A percentile compares a stretch with the other conserved stretches of the same genome.
Conservation (phyloP, 345 rosid species). For the Citrus australasica region DNA sequence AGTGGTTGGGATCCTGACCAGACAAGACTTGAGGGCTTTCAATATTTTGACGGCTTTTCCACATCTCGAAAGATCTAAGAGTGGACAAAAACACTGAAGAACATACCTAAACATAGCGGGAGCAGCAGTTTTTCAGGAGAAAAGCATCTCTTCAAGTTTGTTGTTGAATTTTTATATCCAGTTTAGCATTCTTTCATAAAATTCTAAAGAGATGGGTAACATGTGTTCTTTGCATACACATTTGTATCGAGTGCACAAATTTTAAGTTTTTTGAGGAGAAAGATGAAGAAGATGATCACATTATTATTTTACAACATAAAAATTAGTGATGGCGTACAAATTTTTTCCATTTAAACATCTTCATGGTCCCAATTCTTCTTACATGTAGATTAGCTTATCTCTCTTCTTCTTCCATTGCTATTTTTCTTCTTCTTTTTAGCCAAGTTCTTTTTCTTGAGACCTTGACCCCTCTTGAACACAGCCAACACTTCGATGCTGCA, state of each 20-base stretch:
- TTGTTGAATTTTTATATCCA: conserved; percentile 20
- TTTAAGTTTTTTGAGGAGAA: not conserved
- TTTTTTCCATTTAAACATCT: not conserved
- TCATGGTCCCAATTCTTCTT: conserved; percentile 1
- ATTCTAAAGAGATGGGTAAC: conserved; percentile 5
- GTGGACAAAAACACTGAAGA: conserved; percentile 31
- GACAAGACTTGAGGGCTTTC: conserved; percentile 77
- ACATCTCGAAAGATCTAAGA: conserved; percentile 47
- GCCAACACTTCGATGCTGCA: conserved; percentile 84
- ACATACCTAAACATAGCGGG: not conserved
- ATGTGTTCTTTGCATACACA: not conserved
- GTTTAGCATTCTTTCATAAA: conserved; percentile 33
- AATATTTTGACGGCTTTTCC: conserved; percentile 76
- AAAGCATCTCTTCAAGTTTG: conserved; percentile 1
- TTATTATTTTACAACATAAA: not conserved
- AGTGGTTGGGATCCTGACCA: conserved; percentile 69
- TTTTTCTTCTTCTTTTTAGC: conserved; percentile 52
- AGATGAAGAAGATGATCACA: not conserved
- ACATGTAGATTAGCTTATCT: not conserved
- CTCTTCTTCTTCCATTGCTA: not conserved
- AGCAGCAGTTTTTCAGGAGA: conserved; percentile 15
- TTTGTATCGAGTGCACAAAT: conserved; percentile 1
- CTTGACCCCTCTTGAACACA: conserved; percentile 56
- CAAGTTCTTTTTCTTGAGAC: conserved; percentile 56
- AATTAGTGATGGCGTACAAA: not conserved